A percentile compares a stretch with the other conserved stretches of the same genome.
Evolutionary conservation across 257 asterid species (phyloP).

Genomic region (Lycium ferocissimum): DNA sequence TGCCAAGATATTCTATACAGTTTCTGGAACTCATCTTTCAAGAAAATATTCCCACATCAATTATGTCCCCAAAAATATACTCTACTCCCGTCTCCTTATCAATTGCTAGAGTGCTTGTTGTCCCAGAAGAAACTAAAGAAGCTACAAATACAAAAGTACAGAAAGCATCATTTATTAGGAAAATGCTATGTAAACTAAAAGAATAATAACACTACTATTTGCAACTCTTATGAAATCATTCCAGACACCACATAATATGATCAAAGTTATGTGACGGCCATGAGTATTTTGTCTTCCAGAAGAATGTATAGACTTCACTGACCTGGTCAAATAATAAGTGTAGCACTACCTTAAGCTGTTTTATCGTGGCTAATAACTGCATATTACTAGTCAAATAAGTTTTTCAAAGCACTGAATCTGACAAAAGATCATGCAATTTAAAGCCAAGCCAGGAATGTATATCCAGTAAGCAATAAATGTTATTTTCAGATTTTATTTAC

Average conservation of each 20-base stretch:
- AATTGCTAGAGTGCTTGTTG: constrained; percentile 12
- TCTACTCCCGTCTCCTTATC: background rate
- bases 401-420: constrained; percentile 16
- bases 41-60: no score
- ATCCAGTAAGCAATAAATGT: background rate
- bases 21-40: no score
- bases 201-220: constrained; percentile 3
- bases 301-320: constrained; percentile 6
- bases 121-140: background rate
- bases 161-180: constrained; percentile 1
- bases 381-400: constrained; percentile 14
- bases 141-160: constrained; percentile 4
- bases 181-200: background rate
- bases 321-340: constrained; percentile 11
- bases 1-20: no score
- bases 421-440: constrained; percentile 17
- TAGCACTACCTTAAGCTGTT: constrained; percentile 7
- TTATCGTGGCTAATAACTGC: background rate
- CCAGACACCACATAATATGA: background rate
- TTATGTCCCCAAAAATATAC: no score
- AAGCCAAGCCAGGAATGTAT: background rate
- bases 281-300: constrained; percentile 20
- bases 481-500: background rate
- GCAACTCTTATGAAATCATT: background rate
- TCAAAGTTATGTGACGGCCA: background rate